Percentiles rank a stretch among this genome's conserved stretches.
phyloP scores from a whole-genome alignment of 345 rosid species.

The Pugionium cornutum region DNA sequence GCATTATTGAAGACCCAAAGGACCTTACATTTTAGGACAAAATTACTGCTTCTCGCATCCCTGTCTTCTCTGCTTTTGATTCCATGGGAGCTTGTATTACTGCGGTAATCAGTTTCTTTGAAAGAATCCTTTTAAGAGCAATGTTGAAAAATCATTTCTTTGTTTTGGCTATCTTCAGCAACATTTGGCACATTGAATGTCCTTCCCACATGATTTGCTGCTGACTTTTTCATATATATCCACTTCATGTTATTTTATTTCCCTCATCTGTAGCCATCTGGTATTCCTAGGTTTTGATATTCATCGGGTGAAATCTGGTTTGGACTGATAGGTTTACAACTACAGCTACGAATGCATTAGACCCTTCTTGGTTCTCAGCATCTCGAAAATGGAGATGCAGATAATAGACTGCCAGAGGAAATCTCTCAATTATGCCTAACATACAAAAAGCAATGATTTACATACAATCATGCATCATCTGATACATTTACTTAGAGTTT shows the following conservation, averaged over 20 bases:
- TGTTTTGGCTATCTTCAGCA: slow-evolving; percentile 14
- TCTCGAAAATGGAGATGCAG: slow-evolving; percentile 25
- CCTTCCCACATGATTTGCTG: slow-evolving; percentile 14
- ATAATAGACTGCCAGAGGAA: slow-evolving; percentile 3
- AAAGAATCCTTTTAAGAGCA: slow-evolving; percentile 32
- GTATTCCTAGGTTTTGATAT: slow-evolving; percentile 2
- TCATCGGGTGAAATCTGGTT: slow-evolving; percentile 7
- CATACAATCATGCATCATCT: slow-evolving; percentile 18
- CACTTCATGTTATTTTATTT: slow-evolving; percentile 10
- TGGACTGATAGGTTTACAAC: background rate
- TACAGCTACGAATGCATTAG: slow-evolving; percentile 21
- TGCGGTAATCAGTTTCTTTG: slow-evolving; percentile 33
- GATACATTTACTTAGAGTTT: slow-evolving; percentile 43
- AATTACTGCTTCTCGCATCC: slow-evolving; percentile 9
- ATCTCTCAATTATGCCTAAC: background rate
- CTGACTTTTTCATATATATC: slow-evolving; percentile 11
- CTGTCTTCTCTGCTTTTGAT: slow-evolving; percentile 30
- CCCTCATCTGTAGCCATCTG: background rate
- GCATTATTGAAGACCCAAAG: slow-evolving; percentile 82
- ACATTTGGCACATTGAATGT: slow-evolving; percentile 19
- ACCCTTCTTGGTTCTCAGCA: slow-evolving; percentile 2
- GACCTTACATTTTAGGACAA: slow-evolving; percentile 69
- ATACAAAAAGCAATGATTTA: slow-evolving; percentile 15
- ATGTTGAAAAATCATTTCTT: slow-evolving; percentile 26
- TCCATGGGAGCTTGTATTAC: slow-evolving; percentile 41